Base-by-base conservation (phyloP, 139 green algal genomes). In the Chlamydomonas urium region DNA sequence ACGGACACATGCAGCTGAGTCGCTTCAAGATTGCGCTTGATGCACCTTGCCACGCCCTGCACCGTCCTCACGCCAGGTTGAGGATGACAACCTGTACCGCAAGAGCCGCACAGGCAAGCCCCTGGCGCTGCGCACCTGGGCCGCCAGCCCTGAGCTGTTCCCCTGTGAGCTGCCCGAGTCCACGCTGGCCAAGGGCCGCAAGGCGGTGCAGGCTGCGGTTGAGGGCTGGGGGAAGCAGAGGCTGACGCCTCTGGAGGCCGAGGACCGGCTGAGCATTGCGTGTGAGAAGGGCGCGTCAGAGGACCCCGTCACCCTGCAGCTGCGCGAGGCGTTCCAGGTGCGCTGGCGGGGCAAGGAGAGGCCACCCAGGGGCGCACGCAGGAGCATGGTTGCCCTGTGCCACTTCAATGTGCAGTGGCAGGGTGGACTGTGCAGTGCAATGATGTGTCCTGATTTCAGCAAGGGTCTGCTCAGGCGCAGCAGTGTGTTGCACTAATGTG, bases 201-300 rank as follows among this genome's bases (percentile, higher is more conserved):
- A 47, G 35, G 71, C 62, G 1, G 47, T 71, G 23, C 65, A 77
- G 60, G 71, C 59, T 19, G 65, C 38, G 4, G 65, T 71, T 5
- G 65, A 29, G 4, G 21, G 32, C 10, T 71, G 65, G 38, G 37
- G 65, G 31, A 10, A 71, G 34, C 36, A 33, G 10, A 71, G 82
- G 66, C 81, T 97, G 75, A 34, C 48, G 14, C 81, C 89, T 71
- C 87, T 96, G 70, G 91, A 96, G 48, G 92, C 92, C 1, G 92
- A 98, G 83, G 95, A 99, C 48, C 67, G 92, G 3, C 84, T 99
- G 38, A 83, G 87, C 1, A 80, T 97, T 38, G 95, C 93, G 0
- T 97, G 91, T 70, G 95, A 99, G 83, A 96, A 96, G 85, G 90
- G 87, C 17, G 79, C 86, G 36, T 94, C 85, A 0, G 70, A 87